Conservation (phyloP, 129 eudicot genomes). For the sunflower (Helianthus annuus) region DNA sequence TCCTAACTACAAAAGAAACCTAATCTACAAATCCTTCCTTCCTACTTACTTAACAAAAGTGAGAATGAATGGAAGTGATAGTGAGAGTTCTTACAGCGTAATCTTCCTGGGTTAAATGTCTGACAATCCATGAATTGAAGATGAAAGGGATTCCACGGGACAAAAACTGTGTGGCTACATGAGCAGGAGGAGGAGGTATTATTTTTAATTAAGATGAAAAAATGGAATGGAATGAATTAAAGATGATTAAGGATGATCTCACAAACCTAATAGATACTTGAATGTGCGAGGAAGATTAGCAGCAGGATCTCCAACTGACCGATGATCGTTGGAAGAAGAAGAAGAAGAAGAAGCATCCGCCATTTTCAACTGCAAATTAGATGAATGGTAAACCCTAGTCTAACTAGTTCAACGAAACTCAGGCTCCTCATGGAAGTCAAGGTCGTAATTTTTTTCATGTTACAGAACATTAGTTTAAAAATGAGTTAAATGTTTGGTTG, state of each 20-base stretch:
- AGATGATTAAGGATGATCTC: constrained; percentile 1
- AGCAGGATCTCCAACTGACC: constrained; percentile 40
- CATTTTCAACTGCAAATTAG: background rate
- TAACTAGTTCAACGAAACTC: too few relatives aligned
- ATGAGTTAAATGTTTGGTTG: too few relatives aligned
- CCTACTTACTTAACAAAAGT: too few relatives aligned
- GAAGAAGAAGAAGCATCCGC: background rate
- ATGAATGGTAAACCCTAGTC: too few relatives aligned
- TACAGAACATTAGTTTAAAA: too few relatives aligned
- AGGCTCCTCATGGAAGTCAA: too few relatives aligned
- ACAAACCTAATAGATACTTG: constrained; percentile 76
- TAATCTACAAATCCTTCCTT: too few relatives aligned
- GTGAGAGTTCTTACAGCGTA: constrained; percentile 61
- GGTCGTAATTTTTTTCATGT: too few relatives aligned
- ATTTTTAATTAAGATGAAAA: background rate
- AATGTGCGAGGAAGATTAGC: constrained; percentile 87
- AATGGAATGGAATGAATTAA: background rate
- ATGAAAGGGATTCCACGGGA: constrained; percentile 93
- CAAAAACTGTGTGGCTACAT: constrained; percentile 90
- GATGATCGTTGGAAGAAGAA: constrained; percentile 18
- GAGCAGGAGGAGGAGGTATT: background rate
- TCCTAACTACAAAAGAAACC: too few relatives aligned
- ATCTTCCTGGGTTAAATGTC: constrained; percentile 77
- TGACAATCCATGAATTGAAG: constrained; percentile 90
- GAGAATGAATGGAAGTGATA: background rate